Evolutionary conservation across 257 asterid species (phyloP), one percentile per base, ranked within the genome.

Genomic region (Petunia axillaris): DNA sequence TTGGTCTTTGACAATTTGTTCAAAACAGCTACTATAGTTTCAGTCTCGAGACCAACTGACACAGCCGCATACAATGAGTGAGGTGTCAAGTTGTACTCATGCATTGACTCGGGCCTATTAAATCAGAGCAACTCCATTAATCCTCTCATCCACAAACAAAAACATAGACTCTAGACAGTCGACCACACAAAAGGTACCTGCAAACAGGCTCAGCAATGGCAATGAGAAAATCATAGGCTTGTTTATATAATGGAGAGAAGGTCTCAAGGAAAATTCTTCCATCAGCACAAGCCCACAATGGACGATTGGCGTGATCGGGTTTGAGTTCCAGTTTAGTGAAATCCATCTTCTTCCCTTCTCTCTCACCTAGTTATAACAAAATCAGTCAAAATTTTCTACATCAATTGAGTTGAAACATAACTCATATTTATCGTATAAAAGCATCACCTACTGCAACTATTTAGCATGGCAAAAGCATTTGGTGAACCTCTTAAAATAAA

Each of bases 191-290:
- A 37, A 7, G 6, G 70, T 85, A 95, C 99, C 99, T 90, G 91
- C 98, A 92, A 79, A 95, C 98, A 37, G 98, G 99, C 71, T 95
- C 98, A 3, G 98, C 99, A 83, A 95, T 95, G 58, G 99, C 99
- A 77, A 96, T 94, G 86, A 96, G 99, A 84, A 96, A 96, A 86
- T 94, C 99, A 85, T 94, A 94, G 3, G 98, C 98, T 87, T 96
- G 97, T 85, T 96, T 96, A 81, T 94, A 94, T 36, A 96, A 86
- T 1, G 93, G 89, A 9, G 99, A 96, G 84, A 90, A 92, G 3
- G 99, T 96, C 82, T 96, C 98, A 3, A 96, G 97, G 87, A 96
- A 94, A 84, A 96, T 94, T 50, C 98, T 91, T 62, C 98, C 98
- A 89, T 94, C 98, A 5, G 94, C 96, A 74, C 99, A 92, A 82